These are phyloP conservation scores for Hippophae rhamnoides DNA, from an alignment of 306 rosid species.

Conservation along the genomic window DNA sequence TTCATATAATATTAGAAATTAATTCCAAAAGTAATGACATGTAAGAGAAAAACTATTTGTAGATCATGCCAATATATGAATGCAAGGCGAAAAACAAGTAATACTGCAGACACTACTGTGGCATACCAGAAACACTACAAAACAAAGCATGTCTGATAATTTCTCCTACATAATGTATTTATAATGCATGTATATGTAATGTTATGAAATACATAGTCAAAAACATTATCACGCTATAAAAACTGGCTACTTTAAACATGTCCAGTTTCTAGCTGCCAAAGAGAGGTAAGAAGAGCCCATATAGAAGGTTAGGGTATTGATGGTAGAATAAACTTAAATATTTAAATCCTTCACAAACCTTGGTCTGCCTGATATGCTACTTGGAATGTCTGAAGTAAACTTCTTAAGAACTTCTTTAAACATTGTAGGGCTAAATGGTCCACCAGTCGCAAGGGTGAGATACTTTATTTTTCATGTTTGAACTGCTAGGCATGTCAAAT, in stretches of 20 bases:
- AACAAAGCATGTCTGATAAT: neutral
- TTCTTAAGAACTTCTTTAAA: constrained; percentile 62
- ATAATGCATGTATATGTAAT: no score
- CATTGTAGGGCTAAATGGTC: constrained; percentile 74
- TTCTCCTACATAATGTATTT: no score
- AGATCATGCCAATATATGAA: neutral
- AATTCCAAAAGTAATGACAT: neutral
- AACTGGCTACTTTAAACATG: neutral
- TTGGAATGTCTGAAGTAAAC: constrained; percentile 68
- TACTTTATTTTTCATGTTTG: constrained; percentile 42
- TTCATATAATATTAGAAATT: neutral
- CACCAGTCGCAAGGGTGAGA: constrained; percentile 46
- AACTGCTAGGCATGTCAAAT: constrained; percentile 47
- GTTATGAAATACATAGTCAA: no score
- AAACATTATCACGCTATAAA: neutral
- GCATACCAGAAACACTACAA: neutral
- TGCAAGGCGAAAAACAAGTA: neutral
- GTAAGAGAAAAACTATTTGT: neutral
- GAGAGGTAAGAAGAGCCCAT: no score
- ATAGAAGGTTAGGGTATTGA: neutral
- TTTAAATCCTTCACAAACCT: constrained; percentile 45
- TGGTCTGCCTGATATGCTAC: constrained; percentile 65
- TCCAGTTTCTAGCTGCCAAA: neutral
- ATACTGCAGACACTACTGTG: neutral
- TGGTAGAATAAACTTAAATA: neutral